Conservation (phyloP, 768 basidiomycete genomes). For the Hirschioporus abietinus region DNA sequence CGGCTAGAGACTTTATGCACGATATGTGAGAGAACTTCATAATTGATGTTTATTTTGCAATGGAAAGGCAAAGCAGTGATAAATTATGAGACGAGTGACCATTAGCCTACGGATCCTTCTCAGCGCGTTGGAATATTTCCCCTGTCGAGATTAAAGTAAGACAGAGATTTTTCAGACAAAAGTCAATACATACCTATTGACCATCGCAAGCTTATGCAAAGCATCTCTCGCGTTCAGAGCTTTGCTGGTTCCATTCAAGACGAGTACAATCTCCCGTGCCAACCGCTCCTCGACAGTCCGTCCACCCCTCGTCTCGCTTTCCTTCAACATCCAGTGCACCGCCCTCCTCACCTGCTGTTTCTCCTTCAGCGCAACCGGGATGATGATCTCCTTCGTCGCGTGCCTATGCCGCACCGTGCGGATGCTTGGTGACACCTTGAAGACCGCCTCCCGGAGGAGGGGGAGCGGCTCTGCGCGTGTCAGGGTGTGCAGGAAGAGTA, state of each 20-base stretch:
- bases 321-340: conserved; percentile 65
- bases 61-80: background rate
- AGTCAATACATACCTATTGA: conserved; percentile 57
- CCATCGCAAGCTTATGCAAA: conserved; percentile 64
- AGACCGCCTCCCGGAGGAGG: conserved; percentile 69
- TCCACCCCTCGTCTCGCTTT: conserved; percentile 51
- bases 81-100: background rate
- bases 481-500: conserved; percentile 66
- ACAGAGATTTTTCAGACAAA: background rate
- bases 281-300: conserved; percentile 61
- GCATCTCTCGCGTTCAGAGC: conserved; percentile 59
- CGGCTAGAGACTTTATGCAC: no score
- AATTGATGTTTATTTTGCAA: no score
- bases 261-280: conserved; percentile 71
- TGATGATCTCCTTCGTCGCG: conserved; percentile 59
- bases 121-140: background rate
- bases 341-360: conserved; percentile 71
- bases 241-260: conserved; percentile 57
- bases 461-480: conserved; percentile 78
- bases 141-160: background rate
- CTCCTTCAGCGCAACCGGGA: conserved; percentile 72
- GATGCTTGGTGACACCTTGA: conserved; percentile 66
- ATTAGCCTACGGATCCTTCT: background rate
- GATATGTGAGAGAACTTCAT: no score
- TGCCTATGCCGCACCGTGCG: conserved; percentile 51